A percentile compares a stretch with the other conserved stretches of the same genome.
These are phyloP conservation scores for Candida sp. DNA, from an alignment of 1,139 yeast species.

Conservation along the genomic window DNA sequence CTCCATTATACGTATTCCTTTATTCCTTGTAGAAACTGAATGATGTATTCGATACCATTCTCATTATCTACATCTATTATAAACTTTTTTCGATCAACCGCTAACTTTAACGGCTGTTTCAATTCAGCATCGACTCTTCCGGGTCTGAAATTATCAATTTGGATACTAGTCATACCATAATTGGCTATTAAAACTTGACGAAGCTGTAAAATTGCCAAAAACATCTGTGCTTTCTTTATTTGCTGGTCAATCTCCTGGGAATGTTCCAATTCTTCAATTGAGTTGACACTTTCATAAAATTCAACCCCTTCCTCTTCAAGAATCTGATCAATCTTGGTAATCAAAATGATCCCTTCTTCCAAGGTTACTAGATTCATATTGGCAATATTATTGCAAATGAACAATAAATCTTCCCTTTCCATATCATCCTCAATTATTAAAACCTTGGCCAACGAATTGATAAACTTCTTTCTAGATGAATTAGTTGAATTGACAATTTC, in stretches of 20 bases:
- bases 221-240: slow-evolving; percentile 1
- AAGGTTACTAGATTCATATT: slow-evolving; percentile 29
- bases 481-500: slow-evolving; percentile 39
- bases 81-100: slow-evolving; percentile 2
- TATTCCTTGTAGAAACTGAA: slow-evolving; percentile 1
- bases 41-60: neutral
- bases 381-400: slow-evolving; percentile 34
- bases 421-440: slow-evolving; percentile 16
- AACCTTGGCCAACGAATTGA: slow-evolving; percentile 21
- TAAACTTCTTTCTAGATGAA: slow-evolving; percentile 46
- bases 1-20: slow-evolving; percentile 1
- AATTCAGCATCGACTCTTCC: slow-evolving; percentile 23
- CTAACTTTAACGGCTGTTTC: slow-evolving; percentile 17
- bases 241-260: neutral
- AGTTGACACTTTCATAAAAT: slow-evolving; percentile 18
- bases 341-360: slow-evolving; percentile 34
- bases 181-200: slow-evolving; percentile 16
- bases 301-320: slow-evolving; percentile 26
- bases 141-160: slow-evolving; percentile 21
- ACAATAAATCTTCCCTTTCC: slow-evolving; percentile 29
- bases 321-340: slow-evolving; percentile 5
- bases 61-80: slow-evolving; percentile 1
- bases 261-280: slow-evolving; percentile 1
- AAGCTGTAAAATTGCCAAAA: slow-evolving; percentile 14
- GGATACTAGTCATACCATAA: slow-evolving; percentile 17